Evolutionary conservation across 108 stramenopile genomes (phyloP).

Genomic region (Fragilariopsis cylindrus): DNA sequence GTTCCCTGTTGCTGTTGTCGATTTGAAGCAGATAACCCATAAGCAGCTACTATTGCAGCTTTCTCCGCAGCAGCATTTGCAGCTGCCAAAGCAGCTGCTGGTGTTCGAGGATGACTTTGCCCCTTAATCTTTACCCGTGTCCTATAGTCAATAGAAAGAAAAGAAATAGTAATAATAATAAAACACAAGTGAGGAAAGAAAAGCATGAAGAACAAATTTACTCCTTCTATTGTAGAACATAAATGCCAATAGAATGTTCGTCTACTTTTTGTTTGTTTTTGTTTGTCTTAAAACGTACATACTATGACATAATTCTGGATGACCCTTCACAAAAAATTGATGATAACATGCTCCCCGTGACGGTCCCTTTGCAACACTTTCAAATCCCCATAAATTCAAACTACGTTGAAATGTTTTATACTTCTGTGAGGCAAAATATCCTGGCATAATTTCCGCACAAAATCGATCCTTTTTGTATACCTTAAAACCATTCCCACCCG

Average conservation of each 20-base stretch:
- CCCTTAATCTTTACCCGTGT: constrained; percentile 18
- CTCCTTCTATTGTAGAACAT: background rate
- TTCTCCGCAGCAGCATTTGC: constrained; percentile 2
- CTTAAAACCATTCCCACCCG: constrained; percentile 62
- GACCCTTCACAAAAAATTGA: constrained; percentile 34
- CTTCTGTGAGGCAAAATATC: constrained; percentile 56
- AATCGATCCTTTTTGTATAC: constrained; percentile 66
- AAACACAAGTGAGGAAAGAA: background rate
- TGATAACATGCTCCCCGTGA: constrained; percentile 60
- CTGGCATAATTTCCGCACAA: constrained; percentile 52
- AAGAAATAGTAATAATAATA: background rate
- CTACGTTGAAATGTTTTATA: constrained; percentile 70
- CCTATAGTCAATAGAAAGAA: background rate
- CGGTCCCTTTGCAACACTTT: constrained; percentile 49
- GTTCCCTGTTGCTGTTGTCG: background rate
- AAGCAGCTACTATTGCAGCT: background rate
- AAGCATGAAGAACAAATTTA: background rate
- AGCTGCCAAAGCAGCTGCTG: constrained; percentile 9
- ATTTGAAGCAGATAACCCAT: background rate
- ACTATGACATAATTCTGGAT: constrained; percentile 25
- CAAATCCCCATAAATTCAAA: constrained; percentile 66
- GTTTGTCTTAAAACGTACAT: background rate
- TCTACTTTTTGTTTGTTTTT: too few relatives aligned
- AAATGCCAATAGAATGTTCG: background rate
- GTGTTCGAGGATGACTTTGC: constrained; percentile 9